Percentiles rank a stretch among this genome's conserved stretches.
These are phyloP conservation scores for Trypanosoma avium DNA, from an alignment of 208 protist genomes.

Conservation along the genomic window DNA sequence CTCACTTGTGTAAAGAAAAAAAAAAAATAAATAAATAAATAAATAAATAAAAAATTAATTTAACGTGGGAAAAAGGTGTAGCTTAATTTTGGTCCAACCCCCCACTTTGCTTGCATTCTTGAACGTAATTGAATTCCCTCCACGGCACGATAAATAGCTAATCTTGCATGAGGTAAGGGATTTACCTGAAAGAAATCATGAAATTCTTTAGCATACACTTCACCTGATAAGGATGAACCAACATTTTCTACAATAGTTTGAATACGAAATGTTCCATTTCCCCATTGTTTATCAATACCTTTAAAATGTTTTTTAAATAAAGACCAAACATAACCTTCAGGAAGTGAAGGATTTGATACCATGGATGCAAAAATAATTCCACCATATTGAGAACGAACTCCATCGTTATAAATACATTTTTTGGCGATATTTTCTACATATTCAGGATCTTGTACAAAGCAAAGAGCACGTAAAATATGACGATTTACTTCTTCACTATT, in stretches of 20 bases:
- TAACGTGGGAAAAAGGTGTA: conserved; percentile 22
- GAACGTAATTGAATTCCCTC: conserved; percentile 65
- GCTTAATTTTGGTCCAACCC: conserved; percentile 21
- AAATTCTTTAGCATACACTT: conserved; percentile 53
- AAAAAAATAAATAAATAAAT: neutral
- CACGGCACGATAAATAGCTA: conserved; percentile 63
- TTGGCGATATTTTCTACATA: conserved; percentile 61
- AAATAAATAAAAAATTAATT: neutral
- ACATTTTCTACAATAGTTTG: conserved; percentile 74
- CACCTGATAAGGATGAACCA: conserved; percentile 51
- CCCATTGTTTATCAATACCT: conserved; percentile 82
- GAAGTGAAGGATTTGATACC: conserved; percentile 46
- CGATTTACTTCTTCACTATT: conserved; percentile 74
- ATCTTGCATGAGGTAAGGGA: conserved; percentile 70
- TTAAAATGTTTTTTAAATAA: conserved; percentile 75
- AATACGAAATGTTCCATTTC: conserved; percentile 87
- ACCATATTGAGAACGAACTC: conserved; percentile 82
- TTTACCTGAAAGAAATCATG: conserved; percentile 70
- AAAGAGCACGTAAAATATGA: conserved; percentile 59
- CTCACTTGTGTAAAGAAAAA: neutral
- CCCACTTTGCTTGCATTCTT: conserved; percentile 67
- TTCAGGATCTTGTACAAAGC: conserved; percentile 40
- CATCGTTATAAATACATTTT: conserved; percentile 60
- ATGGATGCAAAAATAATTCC: conserved; percentile 54
- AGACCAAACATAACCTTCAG: conserved; percentile 52